A percentile compares a stretch with the other conserved stretches of the same genome.
phyloP scores from a whole-genome alignment of 805 yeast genomes.

The Kazachstania bromeliacearum region DNA sequence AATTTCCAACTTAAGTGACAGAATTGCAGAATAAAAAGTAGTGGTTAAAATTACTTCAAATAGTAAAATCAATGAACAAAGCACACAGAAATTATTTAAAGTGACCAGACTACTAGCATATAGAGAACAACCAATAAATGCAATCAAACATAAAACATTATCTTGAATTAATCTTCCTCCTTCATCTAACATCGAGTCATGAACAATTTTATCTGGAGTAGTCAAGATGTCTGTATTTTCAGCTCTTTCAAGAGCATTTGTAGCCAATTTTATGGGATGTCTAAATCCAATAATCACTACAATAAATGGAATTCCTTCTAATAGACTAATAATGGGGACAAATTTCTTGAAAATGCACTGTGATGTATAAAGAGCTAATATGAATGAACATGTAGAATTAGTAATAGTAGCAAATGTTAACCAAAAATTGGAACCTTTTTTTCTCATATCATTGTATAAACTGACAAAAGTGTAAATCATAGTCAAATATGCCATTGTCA shows the following conservation, averaged over 20 bases:
- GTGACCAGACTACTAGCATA: constrained; percentile 63
- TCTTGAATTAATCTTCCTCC: constrained; percentile 49
- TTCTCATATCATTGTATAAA: constrained; percentile 65
- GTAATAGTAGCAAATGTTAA: constrained; percentile 69
- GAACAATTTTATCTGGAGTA: constrained; percentile 24
- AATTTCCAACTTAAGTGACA: constrained; percentile 83
- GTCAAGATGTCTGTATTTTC: constrained; percentile 21
- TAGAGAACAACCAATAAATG: constrained; percentile 56
- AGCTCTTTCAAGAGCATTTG: constrained; percentile 39
- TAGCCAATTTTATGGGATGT: constrained; percentile 66
- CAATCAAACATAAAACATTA: constrained; percentile 60
- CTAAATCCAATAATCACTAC: constrained; percentile 90
- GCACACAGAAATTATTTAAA: constrained; percentile 68
- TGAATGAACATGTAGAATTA: constrained; percentile 73
- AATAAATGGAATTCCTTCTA: constrained; percentile 89
- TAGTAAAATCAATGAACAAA: constrained; percentile 58
- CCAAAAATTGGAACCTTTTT: constrained; percentile 77
- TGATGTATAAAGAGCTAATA: constrained; percentile 63
- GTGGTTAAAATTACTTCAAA: constrained; percentile 65
- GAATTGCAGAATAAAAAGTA: constrained; percentile 75
- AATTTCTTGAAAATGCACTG: constrained; percentile 46
- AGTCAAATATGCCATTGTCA: constrained; percentile 72
- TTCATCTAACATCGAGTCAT: constrained; percentile 29
- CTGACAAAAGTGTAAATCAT: constrained; percentile 77
- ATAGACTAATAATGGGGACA: constrained; percentile 63